Base-by-base conservation (phyloP, 2,329 filamentous ascomycete genomes). In the Xylaria sp. region DNA sequence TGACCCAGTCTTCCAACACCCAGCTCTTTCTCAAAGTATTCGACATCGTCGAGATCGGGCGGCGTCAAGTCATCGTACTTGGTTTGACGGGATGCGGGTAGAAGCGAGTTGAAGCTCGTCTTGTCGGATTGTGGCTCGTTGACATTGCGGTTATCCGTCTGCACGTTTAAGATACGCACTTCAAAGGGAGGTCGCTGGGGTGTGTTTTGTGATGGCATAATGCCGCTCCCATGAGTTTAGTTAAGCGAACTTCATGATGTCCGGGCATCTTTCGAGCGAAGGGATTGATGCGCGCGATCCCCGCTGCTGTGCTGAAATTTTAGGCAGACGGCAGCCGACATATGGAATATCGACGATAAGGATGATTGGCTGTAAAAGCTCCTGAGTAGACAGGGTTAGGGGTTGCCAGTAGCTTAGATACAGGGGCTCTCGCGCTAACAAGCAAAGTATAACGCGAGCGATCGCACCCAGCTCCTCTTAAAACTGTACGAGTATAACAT, bases 31-130 rank as follows among this genome's bases (percentile, higher is more conserved):
- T 70, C 42, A 32, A 63, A 27, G 42, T 64, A 60, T 12, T 30
- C 45, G 24, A 51, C 45, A 58, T 65, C 45, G 21, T 68, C 56
- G 19, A 65, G 65, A 58, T 55, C 65, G 34, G 66, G 66, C 12
- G 36, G 56, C 50, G 56, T 42, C 27, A 68, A 50, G 50, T 61
- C 55, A 36, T 68, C 61, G 2, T 51, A 11, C 34, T 42, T 51
- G 34, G 62, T 68, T 24, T 56, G 66, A 32, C 53, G 58, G 42
- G 57, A 68, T 50, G 66, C 56, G 51, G 66, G 61, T 36, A 68
- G 55, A 39, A 68, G 61, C 47, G 60, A 63, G 34, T 19, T 21
- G 19, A 58, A 42, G 2, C 17, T 42, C 14, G 39, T 17, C 14
- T 14, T 42, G 14, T 42, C 39, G 39, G 11, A 17, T 42, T 42